Base-by-base conservation (phyloP, 108 stramenopile genomes). In the Pseudonitzschia multiseries region DNA sequence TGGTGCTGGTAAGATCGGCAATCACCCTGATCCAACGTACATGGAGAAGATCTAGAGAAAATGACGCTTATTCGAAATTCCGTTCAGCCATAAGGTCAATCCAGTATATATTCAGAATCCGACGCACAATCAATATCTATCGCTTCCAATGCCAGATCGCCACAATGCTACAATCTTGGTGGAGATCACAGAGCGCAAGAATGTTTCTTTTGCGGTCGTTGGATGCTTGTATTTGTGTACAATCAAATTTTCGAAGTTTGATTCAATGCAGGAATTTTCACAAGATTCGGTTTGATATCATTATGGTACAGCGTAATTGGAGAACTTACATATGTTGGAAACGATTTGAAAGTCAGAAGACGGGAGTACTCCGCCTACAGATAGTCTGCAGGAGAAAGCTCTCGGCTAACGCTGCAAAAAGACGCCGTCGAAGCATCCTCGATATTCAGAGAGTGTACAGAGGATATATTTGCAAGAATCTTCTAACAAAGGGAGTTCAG, bases 11-110 rank as follows among this genome's bases (percentile, higher is more conserved):
- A 33, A 69, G 22, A 36, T 69, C 26, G 28, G 28, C 65, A 12
- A 59, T 32, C 8, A 62, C 33, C 17, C 10, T 43, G 12, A 54
- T 76, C 24, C 75, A 76, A 36, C 8, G 60, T 33, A 50, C 22
- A 69, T 76, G 75, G 75, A 68, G 62, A 44, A 56, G 48, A 26
- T 69, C 59, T 36, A 42, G 42, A 51, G 68, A 43, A 3, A 56
- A 27, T 5, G 22, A 53, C 9, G 22, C 27, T 9, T 53, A 53
- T 22, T 18, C 56, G 69, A 51, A 53, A 29, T 53, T 53, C 29
- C 4, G 15, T 56, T 70, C 50, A 13, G 50, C 52, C 14, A 40
- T 53, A 21, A n/a, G 18, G 29, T 48, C 50, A 5, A 56, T 70
- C 9, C 69, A 70, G 29, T 52, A 51, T n/a, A 17, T 32, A 4